phyloP scores from a whole-genome alignment of 2,329 filamentous ascomycete species.

The Diaporthe aspalathi region DNA sequence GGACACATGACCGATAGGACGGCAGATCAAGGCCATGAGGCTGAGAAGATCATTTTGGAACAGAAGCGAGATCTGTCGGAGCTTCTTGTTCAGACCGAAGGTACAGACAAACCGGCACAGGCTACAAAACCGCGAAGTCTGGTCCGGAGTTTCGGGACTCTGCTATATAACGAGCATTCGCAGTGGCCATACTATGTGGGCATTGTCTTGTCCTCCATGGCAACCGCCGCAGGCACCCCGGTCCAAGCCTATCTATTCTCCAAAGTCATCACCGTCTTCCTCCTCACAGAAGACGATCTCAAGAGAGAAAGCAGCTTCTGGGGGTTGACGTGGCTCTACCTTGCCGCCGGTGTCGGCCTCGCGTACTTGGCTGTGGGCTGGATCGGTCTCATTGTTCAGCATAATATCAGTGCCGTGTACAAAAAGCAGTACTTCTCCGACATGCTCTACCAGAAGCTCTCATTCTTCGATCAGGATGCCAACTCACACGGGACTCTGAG shows the following conservation, averaged over 20 bases:
- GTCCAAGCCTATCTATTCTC: slow-evolving; percentile 75
- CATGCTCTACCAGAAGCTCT: slow-evolving; percentile 67
- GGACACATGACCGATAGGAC: neutral
- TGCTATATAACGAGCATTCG: slow-evolving; percentile 4
- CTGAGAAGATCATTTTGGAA: neutral
- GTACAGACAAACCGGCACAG: neutral
- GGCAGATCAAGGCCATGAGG: neutral
- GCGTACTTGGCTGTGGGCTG: slow-evolving; percentile 65
- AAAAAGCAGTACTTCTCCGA: slow-evolving; percentile 70
- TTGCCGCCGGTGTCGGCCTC: slow-evolving; percentile 67
- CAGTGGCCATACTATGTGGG: slow-evolving; percentile 8
- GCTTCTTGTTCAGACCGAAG: neutral
- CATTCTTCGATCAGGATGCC: slow-evolving; percentile 67
- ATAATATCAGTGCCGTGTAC: slow-evolving; percentile 27
- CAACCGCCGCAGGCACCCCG: slow-evolving; percentile 45
- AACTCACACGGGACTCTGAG: slow-evolving; percentile 66
- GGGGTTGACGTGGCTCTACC: slow-evolving; percentile 87
- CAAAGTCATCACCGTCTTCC: slow-evolving; percentile 79
- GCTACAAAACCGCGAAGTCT: neutral
- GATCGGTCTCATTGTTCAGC: slow-evolving; percentile 9
- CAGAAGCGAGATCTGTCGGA: neutral
- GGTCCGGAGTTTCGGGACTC: neutral
- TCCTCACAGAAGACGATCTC: slow-evolving; percentile 44
- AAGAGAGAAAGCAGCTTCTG: slow-evolving; percentile 74
- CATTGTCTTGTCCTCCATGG: slow-evolving; percentile 9